phyloP scores from a whole-genome alignment of 257 asterid genomes.

The Solanum virginianum region DNA sequence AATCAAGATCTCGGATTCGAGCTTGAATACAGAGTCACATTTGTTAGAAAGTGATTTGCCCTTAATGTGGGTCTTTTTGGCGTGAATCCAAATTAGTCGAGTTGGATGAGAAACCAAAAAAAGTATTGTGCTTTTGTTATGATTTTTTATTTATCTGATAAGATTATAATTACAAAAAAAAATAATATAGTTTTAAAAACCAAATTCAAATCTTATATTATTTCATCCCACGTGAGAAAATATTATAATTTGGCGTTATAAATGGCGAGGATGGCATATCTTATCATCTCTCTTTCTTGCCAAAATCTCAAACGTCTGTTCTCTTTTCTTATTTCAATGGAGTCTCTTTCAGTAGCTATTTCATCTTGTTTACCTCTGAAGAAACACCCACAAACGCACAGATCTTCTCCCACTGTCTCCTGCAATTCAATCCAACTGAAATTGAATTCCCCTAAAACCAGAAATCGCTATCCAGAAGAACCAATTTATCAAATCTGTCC shows the following conservation, averaged over 20 bases:
- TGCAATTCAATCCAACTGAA: constrained; percentile 13
- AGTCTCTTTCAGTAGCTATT: constrained; percentile 51
- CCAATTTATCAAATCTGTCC: constrained; percentile 7
- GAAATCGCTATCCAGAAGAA: constrained; percentile 2
- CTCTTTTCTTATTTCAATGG: constrained; percentile 29
- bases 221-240: no score
- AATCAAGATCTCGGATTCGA: no score
- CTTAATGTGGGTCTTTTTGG: no score
- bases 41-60: no score
- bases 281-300: constrained; percentile 8
- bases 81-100: no score
- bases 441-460: neutral
- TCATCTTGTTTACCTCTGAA: constrained; percentile 34
- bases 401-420: constrained; percentile 3
- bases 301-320: neutral
- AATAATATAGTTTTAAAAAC: no score
- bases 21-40: no score
- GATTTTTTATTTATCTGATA: no score
- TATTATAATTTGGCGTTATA: constrained; percentile 4
- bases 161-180: no score
- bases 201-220: no score
- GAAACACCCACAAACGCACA: constrained; percentile 26
- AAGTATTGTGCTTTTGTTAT: no score
- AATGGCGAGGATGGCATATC: constrained; percentile 32
- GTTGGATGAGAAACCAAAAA: no score